phyloP scores from a whole-genome alignment of 108 stramenopile species.

The Nitzschia inconspicua region DNA sequence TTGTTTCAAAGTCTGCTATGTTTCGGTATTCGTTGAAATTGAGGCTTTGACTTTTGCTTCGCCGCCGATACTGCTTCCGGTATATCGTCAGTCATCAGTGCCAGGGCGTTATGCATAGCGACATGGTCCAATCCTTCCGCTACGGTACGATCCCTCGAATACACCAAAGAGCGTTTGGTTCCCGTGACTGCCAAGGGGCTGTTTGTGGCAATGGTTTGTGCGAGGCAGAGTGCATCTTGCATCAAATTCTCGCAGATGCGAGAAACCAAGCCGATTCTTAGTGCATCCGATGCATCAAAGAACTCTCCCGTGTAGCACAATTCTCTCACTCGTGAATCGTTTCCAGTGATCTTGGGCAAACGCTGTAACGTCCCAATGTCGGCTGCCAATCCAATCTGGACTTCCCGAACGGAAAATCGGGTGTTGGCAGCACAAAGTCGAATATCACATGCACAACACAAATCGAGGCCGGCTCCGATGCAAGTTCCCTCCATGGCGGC shows the following conservation, averaged over 20 bases:
- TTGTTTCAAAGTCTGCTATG: background rate
- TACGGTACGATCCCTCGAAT: slow-evolving; percentile 71
- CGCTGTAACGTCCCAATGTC: slow-evolving; percentile 81
- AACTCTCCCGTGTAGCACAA: slow-evolving; percentile 69
- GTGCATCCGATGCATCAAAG: slow-evolving; percentile 53
- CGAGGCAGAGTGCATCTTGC: slow-evolving; percentile 39
- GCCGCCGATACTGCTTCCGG: slow-evolving; percentile 2
- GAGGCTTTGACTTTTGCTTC: slow-evolving; percentile 7
- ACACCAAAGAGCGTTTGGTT: slow-evolving; percentile 66
- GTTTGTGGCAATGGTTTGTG: slow-evolving; percentile 45
- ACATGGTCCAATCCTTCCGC: slow-evolving; percentile 70
- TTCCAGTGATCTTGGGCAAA: slow-evolving; percentile 69
- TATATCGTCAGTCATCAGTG: slow-evolving; percentile 67
- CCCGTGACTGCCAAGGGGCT: slow-evolving; percentile 68
- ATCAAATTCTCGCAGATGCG: slow-evolving; percentile 40
- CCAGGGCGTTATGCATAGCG: slow-evolving; percentile 64
- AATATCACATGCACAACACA: slow-evolving; percentile 64
- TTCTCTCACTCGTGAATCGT: slow-evolving; percentile 58
- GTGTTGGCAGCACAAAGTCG: slow-evolving; percentile 52
- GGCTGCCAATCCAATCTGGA: slow-evolving; percentile 67
- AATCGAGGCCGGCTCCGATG: slow-evolving; percentile 74
- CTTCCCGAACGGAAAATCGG: slow-evolving; percentile 64
- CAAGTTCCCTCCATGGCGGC: slow-evolving; percentile 73
- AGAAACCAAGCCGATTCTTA: slow-evolving; percentile 66
- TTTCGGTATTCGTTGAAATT: slow-evolving; percentile 6